Evolutionary conservation across 495 filamentous ascomycete species (phyloP).

Genomic region (Talaromyces proteolyticus): DNA sequence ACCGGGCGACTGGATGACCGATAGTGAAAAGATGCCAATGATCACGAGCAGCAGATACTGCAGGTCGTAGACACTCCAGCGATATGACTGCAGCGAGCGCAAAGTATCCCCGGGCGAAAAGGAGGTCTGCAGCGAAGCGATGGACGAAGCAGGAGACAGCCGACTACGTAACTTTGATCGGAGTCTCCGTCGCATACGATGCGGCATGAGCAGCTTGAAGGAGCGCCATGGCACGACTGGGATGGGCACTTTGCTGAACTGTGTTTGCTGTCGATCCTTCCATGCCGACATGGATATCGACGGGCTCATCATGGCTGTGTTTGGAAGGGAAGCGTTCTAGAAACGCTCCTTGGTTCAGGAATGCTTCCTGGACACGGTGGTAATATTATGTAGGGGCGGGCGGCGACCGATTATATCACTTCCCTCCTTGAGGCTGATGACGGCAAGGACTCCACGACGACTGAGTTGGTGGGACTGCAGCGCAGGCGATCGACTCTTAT

Average conservation of each 20-base stretch:
- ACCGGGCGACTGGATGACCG: constrained; percentile 68
- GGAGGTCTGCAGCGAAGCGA: constrained; percentile 76
- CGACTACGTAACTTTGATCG: constrained; percentile 68
- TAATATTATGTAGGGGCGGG: neutral
- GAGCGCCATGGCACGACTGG: constrained; percentile 43
- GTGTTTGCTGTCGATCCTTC: constrained; percentile 44
- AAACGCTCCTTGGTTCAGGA: neutral
- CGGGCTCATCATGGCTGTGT: constrained; percentile 2
- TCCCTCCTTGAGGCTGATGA: neutral
- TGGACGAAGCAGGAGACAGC: constrained; percentile 62
- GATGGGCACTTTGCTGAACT: constrained; percentile 43
- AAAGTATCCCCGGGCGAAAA: constrained; percentile 71
- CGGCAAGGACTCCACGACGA: neutral
- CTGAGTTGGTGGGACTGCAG: neutral
- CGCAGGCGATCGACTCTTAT: neutral
- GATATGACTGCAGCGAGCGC: constrained; percentile 62
- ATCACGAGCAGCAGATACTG: constrained; percentile 75
- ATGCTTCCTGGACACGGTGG: neutral
- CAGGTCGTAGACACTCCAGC: constrained; percentile 80
- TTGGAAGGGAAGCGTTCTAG: neutral
- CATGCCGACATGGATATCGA: constrained; percentile 33
- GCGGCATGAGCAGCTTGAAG: constrained; percentile 52
- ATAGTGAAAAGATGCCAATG: constrained; percentile 73
- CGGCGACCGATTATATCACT: neutral
- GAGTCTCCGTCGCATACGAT: constrained; percentile 66